phyloP scores from a whole-genome alignment of 768 basidiomycete genomes.

The Tylopilus vinaceipallidus region DNA sequence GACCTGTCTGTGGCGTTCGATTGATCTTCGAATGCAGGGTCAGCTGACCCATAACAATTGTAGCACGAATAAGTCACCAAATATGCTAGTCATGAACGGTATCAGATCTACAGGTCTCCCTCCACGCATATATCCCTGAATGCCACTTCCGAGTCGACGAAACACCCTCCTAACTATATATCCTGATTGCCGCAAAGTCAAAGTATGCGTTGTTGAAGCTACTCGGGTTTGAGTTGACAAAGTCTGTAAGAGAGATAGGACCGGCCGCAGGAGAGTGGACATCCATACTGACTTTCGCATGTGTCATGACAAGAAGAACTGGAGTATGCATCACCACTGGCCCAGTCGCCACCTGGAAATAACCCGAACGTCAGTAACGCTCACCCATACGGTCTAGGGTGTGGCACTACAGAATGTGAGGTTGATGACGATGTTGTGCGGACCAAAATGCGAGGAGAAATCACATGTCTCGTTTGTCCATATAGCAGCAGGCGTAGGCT shows the following conservation, averaged over 20 bases:
- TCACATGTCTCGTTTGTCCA: constrained; percentile 38
- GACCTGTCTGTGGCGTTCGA: not conserved
- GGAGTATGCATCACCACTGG: constrained; percentile 45
- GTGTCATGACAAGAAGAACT: constrained; percentile 51
- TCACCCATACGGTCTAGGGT: not conserved
- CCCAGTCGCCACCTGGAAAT: constrained; percentile 55
- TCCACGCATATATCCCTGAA: not conserved
- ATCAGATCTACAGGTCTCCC: constrained; percentile 8
- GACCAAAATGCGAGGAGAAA: constrained; percentile 34
- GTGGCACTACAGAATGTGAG: constrained; percentile 59
- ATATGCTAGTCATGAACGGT: not conserved
- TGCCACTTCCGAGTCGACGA: too few species aligned
- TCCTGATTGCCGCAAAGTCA: constrained; percentile 59
- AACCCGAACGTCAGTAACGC: not conserved
- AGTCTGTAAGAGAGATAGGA: constrained; percentile 34
- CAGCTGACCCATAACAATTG: constrained; percentile 12
- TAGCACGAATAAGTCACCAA: too few species aligned
- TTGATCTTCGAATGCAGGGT: not conserved
- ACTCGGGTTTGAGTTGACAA: constrained; percentile 44
- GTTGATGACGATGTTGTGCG: constrained; percentile 37
- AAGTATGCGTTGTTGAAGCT: constrained; percentile 72
- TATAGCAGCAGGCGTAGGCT: constrained; percentile 34
- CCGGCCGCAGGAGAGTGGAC: not conserved
- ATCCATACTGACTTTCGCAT: constrained; percentile 46
- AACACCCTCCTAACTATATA: constrained; percentile 38